Evolutionary conservation across 148 eudicot species (phyloP), one percentile per base, ranked within the genome.

Genomic region (Bassia scoparia): DNA sequence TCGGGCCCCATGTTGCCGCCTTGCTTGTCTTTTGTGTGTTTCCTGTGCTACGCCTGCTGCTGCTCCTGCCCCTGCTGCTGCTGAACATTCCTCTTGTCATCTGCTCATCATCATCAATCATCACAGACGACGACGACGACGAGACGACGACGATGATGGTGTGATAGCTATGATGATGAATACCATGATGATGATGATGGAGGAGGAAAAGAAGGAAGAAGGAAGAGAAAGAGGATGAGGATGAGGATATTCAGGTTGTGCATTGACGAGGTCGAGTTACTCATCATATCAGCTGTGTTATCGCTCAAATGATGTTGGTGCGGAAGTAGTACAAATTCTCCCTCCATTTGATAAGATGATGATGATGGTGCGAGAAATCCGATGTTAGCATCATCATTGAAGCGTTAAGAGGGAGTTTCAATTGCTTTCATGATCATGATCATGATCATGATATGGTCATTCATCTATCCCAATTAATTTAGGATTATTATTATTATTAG

Each of bases 191-290:
- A 48, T 20, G 41, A 49, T 3, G 38, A 68, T 23, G 34, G n/a
- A 54, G 5, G 61, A 53, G 35, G 73, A 38, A 20, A 53, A 65
- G 4, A 62, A 48, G 17, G 21, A 18, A 11, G 35, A 52, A 8
- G 69, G 20, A 10, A 1, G 50, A 50, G 27, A 34, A 50, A 2
- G 26, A 29, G 7, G 44, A 30, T 8, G 72, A 66, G 30, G 70
- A 72, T 27, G 78, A 69, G 12, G 77, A 84, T 43, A 79, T 76
- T 70, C 87, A 84, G 41, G 83, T 84, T 20, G 87, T 84, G 31
- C 87, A 0, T 69, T 77, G 68, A 60, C n/a, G n/a, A n/a, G 73
- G 15, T 53, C 68, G 10, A 31, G n/a, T 55, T 63, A 56, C 6
- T 30, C 55, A 18, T 56, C 41, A 55, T 41, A 41, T 14, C 46